Percentiles rank a stretch among this genome's conserved stretches.
phyloP scores from a whole-genome alignment of 129 eudicot species.

The Flaveria robusta region DNA sequence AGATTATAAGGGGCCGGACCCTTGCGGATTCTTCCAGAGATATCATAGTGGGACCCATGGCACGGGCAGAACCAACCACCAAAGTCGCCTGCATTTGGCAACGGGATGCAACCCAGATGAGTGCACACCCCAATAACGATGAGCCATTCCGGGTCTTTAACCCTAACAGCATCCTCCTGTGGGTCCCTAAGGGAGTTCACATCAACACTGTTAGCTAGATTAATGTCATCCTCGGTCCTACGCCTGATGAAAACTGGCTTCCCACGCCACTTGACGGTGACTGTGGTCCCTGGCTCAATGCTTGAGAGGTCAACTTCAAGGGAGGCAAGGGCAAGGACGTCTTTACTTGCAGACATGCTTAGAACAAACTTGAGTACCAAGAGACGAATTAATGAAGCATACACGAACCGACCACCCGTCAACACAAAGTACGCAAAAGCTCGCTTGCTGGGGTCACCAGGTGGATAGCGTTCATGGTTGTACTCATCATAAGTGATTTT shows the following conservation, averaged over 20 bases:
- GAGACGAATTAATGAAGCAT: conserved; percentile 72
- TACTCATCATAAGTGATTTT: conserved; percentile 66
- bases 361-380: conserved; percentile 72
- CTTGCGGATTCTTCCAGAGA: conserved; percentile 84
- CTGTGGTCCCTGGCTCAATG: conserved; percentile 79
- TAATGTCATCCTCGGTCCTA: conserved; percentile 74
- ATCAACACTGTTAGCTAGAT: conserved; percentile 74
- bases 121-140: conserved; percentile 81
- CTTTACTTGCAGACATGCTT: conserved; percentile 90
- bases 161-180: conserved; percentile 71
- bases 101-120: conserved; percentile 82
- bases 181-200: conserved; percentile 68
- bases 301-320: conserved; percentile 77
- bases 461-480: conserved; percentile 88
- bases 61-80: conserved; percentile 96
- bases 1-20: conserved; percentile 88
- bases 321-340: conserved; percentile 85
- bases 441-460: conserved; percentile 87
- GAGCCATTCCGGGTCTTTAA: conserved; percentile 84
- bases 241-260: conserved; percentile 82
- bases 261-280: conserved; percentile 88
- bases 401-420: conserved; percentile 82
- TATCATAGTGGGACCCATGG: conserved; percentile 83
- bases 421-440: conserved; percentile 84
- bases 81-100: conserved; percentile 87